Base-by-base conservation (phyloP, 192 early-diverging fungal genomes). In the Coemansia sp. region DNA sequence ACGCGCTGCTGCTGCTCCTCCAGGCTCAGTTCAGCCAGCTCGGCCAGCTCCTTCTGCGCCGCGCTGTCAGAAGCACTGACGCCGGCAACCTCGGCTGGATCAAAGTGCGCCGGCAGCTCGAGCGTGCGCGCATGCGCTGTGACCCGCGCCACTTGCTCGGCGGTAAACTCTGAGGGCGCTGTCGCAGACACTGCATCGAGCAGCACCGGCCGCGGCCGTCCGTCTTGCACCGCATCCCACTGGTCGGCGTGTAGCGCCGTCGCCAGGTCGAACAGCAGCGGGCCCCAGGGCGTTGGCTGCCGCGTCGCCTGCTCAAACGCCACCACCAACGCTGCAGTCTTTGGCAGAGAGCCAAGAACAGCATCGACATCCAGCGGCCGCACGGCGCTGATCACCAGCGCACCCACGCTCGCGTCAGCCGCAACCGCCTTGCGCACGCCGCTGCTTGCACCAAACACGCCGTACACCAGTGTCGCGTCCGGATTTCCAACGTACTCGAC, bases 241-340 rank as follows among this genome's bases (percentile, higher is more conserved):
- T 65, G 57, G 41, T 50, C 69, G 37, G 85, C 64, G 53, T 88
- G 84, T 64, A 89, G 86, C 15, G 85, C 78, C 19, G 89, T 81
- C 0, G 87, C 85, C 47, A 95, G 84, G 65, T 95, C 93, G 34
- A 93, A 78, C 80, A 93, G 91, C 43, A 95, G 70, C 24, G 90
- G 88, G 21, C 88, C 90, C 86, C 88, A 93, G 21, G 82, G 69
- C 51, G 83, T 83, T 17, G 86, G 73, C 59, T 80, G 69, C 39
- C 81, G 83, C 4, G 70, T 63, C 8, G 81, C 78, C 55, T 85
- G 86, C 62, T 89, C 87, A 30, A 89, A 59, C 14, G 89, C 85
- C 24, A 82, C 80, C 23, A 88, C 52, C 10, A 75, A 83, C 58
- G 83, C 81, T 9, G 84, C 86, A 8, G 88, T 80, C 21, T 51